phyloP scores from a whole-genome alignment of 352 stramenopile genomes.

The Phytophthora pisi region DNA sequence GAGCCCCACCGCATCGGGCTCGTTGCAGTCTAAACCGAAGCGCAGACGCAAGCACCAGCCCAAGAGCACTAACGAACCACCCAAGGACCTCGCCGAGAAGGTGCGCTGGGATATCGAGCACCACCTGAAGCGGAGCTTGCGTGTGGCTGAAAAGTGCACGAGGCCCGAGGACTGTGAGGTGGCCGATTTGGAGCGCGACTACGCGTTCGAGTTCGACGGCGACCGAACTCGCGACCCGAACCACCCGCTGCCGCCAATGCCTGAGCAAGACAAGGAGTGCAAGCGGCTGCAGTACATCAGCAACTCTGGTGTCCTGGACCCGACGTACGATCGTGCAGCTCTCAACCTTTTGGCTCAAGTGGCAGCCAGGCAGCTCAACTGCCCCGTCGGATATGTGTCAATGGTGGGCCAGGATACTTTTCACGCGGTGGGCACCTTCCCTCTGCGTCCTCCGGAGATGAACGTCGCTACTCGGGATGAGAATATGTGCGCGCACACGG shows the following conservation, averaged over 20 bases:
- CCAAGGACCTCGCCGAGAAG: conserved; percentile 36
- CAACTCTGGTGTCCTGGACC: conserved; percentile 40
- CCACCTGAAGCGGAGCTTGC: conserved; percentile 43
- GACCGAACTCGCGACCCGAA: conserved; percentile 37
- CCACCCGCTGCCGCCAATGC: conserved; percentile 45
- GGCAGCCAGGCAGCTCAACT: conserved; percentile 54
- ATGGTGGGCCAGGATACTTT: conserved; percentile 53
- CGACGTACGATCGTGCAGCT: conserved; percentile 46
- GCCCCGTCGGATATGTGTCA: conserved; percentile 57
- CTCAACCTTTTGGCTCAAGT: conserved; percentile 55
- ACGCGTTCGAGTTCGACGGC: conserved; percentile 45
- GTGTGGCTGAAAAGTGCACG: conserved; percentile 34
- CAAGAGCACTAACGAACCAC: conserved; percentile 1
- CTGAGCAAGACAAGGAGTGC: conserved; percentile 35
- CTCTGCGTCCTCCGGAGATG: conserved; percentile 25
- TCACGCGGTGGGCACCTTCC: conserved; percentile 48
- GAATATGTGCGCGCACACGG: conserved; percentile 57
- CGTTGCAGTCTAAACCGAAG: conserved; percentile 8
- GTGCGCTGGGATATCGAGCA: conserved; percentile 42
- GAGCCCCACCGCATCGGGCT: conserved; percentile 10
- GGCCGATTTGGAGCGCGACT: conserved; percentile 43
- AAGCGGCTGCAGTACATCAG: conserved; percentile 46
- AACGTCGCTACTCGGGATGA: conserved; percentile 43
- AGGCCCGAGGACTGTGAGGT: conserved; percentile 26
- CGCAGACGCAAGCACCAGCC: conserved; percentile 19